Percentiles rank a stretch among this genome's conserved stretches.
Conservation (phyloP, 306 rosid species). For the Hippophae rhamnoides region DNA sequence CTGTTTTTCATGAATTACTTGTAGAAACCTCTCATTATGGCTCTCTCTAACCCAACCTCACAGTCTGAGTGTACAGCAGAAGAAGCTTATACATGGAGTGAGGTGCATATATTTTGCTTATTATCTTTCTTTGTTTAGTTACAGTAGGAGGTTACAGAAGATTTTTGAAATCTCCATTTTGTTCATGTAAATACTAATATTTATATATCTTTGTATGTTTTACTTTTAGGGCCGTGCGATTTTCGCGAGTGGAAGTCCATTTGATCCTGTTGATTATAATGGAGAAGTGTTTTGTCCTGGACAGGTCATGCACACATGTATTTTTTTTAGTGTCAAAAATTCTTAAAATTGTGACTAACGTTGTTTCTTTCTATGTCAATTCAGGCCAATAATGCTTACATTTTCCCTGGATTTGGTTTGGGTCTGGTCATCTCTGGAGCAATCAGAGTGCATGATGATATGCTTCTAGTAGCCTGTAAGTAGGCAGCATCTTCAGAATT, state of each 20-base stretch:
- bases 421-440: slow-evolving; percentile 88
- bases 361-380: slow-evolving; percentile 16
- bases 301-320: slow-evolving; percentile 45
- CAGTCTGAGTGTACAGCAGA: slow-evolving; percentile 95
- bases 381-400: slow-evolving; percentile 92
- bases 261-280: slow-evolving; percentile 64
- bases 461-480: slow-evolving; percentile 96
- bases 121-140: slow-evolving; percentile 1
- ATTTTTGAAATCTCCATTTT: not conserved
- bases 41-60: slow-evolving; percentile 87
- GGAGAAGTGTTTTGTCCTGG: slow-evolving; percentile 66
- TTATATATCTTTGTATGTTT: not conserved
- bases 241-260: slow-evolving; percentile 92
- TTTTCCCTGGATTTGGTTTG: slow-evolving; percentile 83
- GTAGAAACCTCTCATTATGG: slow-evolving; percentile 86
- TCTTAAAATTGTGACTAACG: not conserved
- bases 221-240: slow-evolving; percentile 67
- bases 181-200: no score
- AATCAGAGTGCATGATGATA: slow-evolving; percentile 79
- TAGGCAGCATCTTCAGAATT: slow-evolving; percentile 6
- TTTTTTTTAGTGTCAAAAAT: slow-evolving; percentile 4
- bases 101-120: slow-evolving; percentile 35
- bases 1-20: slow-evolving; percentile 14
- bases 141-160: slow-evolving; percentile 1
- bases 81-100: slow-evolving; percentile 74